Base-by-base conservation (phyloP, 257 asterid genomes). In the Mitragyna speciosa region DNA sequence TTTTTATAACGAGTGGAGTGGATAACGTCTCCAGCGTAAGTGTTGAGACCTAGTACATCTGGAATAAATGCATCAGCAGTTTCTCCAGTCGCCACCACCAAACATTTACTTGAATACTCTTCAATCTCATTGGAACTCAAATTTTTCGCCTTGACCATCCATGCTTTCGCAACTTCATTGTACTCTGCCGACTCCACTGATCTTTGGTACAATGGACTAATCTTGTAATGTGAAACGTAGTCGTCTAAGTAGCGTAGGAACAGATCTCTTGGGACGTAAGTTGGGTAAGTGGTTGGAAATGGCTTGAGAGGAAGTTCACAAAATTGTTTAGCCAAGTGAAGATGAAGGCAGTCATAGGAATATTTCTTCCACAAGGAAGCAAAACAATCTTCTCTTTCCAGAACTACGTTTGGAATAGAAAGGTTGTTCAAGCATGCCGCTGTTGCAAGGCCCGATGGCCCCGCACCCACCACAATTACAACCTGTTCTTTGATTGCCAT, bases 71-170 rank as follows among this genome's bases (percentile, higher is more conserved):
- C 81, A 22, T 90, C 91, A 65, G 89, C 81, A 3, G 97, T 84
- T 77, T 89, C 93, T 0, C 97, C 98, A 0, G 96, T 90, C 0
- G 98, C 97, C 58, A 94, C 97, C 11, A 94, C 96, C 58, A 94
- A 74, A 30, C 87, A 94, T 85, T 80, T 87, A 24, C 94, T 78
- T 1, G 71, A 36, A 45, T 84, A 88, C 67, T 83, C 96, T 71
- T 88, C 93, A 2, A 84, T 49, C 11, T 78, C 87, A 33, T 74
- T 70, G 39, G 88, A 83, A 4, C 20, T 69, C 6, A 85, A 24
- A 14, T 83, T 79, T 73, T 87, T 82, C 0, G 95, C 91, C 84
- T 11, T 43, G 0, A 92, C 71, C 22, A 56, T 83, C 98, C 97
- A 94, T 30, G 72, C 67, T 5, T 85, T 81, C 28, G 68, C 36